Conservation (phyloP, 176 grass and related monocot genomes). For the Triticum timopheevii region DNA sequence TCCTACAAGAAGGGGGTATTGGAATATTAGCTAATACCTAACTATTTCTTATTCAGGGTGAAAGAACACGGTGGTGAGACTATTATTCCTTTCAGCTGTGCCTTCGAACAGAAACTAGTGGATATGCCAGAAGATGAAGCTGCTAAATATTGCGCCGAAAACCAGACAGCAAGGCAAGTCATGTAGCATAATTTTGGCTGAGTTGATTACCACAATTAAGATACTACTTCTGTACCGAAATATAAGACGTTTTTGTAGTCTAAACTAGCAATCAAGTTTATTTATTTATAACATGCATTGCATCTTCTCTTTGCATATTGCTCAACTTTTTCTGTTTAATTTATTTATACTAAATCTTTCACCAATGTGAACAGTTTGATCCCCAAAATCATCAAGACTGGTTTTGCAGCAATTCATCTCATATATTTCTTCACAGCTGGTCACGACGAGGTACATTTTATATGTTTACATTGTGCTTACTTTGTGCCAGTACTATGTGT, state of each 20-base stretch:
- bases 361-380: constrained; percentile 60
- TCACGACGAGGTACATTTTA: constrained; percentile 75
- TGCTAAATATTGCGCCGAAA: constrained; percentile 92
- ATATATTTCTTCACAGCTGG: constrained; percentile 99
- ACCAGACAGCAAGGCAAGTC: constrained; percentile 70
- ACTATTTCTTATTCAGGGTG: constrained; percentile 57
- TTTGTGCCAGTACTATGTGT: neutral
- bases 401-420: constrained; percentile 94
- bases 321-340: constrained; percentile 4
- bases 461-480: constrained; percentile 19
- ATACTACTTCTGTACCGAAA: no score
- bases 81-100: constrained; percentile 94
- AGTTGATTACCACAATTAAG: no score
- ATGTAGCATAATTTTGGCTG: no score
- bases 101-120: constrained; percentile 75
- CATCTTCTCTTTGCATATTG: neutral
- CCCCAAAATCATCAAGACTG: constrained; percentile 95
- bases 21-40: neutral
- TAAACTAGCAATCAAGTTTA: no score
- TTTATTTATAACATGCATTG: neutral
- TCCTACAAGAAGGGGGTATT: neutral
- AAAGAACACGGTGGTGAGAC: constrained; percentile 91
- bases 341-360: constrained; percentile 14
- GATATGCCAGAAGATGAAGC: constrained; percentile 98
- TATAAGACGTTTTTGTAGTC: no score